A percentile compares a stretch with the other conserved stretches of the same genome.
Evolutionary conservation across 2,329 filamentous ascomycete species (phyloP).

Genomic region (Zasmidium angulare): DNA sequence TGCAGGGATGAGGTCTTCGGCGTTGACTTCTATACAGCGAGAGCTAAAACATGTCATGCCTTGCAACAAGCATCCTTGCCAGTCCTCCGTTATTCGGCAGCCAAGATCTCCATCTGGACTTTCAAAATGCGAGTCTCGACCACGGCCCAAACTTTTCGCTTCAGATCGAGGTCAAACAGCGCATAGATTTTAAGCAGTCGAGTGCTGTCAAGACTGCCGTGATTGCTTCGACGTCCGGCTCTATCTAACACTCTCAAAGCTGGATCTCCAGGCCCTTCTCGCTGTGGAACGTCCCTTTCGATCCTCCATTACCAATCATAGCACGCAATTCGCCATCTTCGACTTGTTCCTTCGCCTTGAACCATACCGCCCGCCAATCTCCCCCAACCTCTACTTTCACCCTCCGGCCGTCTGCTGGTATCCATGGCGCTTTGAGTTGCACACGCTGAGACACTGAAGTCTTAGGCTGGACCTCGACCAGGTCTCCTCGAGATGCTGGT

Average conservation of each 20-base stretch:
- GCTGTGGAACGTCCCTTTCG: slow-evolving; percentile 16
- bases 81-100: no score
- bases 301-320: slow-evolving; percentile 13
- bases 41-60: no score
- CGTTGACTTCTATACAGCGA: no score
- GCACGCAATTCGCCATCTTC: slow-evolving; percentile 20
- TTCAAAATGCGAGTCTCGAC: no score
- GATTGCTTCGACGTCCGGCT: background rate
- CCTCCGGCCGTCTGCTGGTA: slow-evolving; percentile 36
- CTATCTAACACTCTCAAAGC: background rate
- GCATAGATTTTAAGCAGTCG: no score
- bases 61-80: no score
- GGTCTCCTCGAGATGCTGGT: slow-evolving; percentile 37
- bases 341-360: slow-evolving; percentile 17
- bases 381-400: slow-evolving; percentile 40
- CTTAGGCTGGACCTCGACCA: slow-evolving; percentile 39
- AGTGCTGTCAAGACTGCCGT: background rate
- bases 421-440: slow-evolving; percentile 39
- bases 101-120: no score
- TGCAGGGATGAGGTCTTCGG: no score
- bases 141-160: no score
- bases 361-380: slow-evolving; percentile 38
- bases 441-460: slow-evolving; percentile 37
- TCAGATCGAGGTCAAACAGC: no score
- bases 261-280: slow-evolving; percentile 13